Evolutionary conservation across 1,284 basidiomycete genomes (phyloP), one percentile per base, ranked within the genome.

Genomic region (Pseudozyma sp.): DNA sequence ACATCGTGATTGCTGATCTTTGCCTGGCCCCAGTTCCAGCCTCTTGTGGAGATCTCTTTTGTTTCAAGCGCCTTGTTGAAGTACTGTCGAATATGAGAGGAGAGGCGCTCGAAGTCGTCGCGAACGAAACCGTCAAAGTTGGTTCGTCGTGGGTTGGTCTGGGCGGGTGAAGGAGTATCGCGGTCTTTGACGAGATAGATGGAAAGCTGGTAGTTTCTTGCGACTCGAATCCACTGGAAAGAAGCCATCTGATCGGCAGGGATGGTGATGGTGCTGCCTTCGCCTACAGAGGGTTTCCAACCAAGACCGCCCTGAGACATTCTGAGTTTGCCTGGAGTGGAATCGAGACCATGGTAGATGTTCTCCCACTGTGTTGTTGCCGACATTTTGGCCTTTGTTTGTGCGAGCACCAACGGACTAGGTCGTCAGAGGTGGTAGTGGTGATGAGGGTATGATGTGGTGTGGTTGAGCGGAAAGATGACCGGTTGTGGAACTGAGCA

Each of bases 11-110:
- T 78, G 54, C 70, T 80, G 44, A 85, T 74, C 49, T 79, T 65
- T 10, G 81, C 77, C 36, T 92, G 90, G 16, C 97, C 97, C 97
- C 97, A 99, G 85, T 99, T 99, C 95, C 95, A 99, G 1, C 97
- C 97, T 83, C 94, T 94, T 83, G 95, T 90, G 9, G 93, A 92
- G 18, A 91, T 88, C 80, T 99, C 97, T 84, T 91, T 91, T 12
- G 89, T 89, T 83, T 98, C 96, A 34, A 99, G 88, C 8, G 91
- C 90, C 70, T 95, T 88, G 64, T 89, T 90, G 87, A 95, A 98
- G 93, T 94, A 82, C 58, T 85, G 80, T 45, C 82, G 82, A 59
- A 86, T 79, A 42, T 83, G 70, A 44, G 82, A 77, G 11, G 80
- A 73, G 49, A 87, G 77, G 14, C 81, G 64, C 36, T 86, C 86